Base-by-base conservation (phyloP, 2,329 filamentous ascomycete genomes). In the Neopestalotiopsis rosae region DNA sequence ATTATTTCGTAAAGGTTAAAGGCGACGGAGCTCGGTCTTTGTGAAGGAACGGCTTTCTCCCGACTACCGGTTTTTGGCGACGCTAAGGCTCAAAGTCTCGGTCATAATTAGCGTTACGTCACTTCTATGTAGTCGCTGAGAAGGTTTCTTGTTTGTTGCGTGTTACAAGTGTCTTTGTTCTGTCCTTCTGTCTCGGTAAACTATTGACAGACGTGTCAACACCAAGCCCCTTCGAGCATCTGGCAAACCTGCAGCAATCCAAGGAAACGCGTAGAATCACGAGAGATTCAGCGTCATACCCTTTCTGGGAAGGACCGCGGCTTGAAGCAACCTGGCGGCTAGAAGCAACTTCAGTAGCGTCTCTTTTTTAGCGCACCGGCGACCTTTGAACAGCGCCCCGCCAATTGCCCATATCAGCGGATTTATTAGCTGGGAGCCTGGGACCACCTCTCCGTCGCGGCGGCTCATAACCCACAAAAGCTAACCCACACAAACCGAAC, bases 31-130 rank as follows among this genome's bases (percentile, higher is more conserved):
- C 17, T 52, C 45, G 45, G 45, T 52, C 20, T 14, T 20, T 52
- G 34, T 38, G 17, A 52, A 52, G 45, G 17, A 52, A 20, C n/a
- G 38, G 9, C n/a, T 13, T 24, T n/a, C n/a, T 24, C 38, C 38
- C 61, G 61, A 64, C n/a, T 20, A 20, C 61, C 61, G 61, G 61
- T 64, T 64, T 64, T 64, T 38, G 61, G 38, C 38, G 40, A 40
- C 57, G 57, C 57, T 59, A 62, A 34, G 45, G 17, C 45, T 52
- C 59, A 34, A 1, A 62, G 28, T 40, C 32, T 62, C 30, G n/a
- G 30, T 52, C 45, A n/a, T 17, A n/a, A 20, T n/a, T 62, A 62
- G 30, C 32, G 30, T 62, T 62, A 62, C 59, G 59, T 62, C 59
- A 62, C 32, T 34, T 30, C 30, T 62, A 20, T 30, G 24, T 30